Conservation (phyloP, 1,284 basidiomycete genomes). For the Cutaneotrichosporon mucoides region DNA sequence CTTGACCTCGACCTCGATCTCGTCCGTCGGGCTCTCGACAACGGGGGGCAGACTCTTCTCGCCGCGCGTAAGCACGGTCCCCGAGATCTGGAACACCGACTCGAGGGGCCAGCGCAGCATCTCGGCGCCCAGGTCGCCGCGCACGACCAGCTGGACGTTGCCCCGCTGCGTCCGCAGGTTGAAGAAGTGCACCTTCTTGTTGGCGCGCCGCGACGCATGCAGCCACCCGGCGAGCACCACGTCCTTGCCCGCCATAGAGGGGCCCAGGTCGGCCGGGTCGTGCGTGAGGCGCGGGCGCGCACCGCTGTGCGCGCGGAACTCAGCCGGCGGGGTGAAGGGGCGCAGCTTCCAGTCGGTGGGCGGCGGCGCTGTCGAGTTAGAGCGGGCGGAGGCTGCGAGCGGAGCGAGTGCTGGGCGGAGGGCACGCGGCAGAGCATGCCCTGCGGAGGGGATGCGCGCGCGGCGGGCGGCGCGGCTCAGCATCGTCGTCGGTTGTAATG, state of each 20-base stretch:
- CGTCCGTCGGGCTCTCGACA: constrained; percentile 53
- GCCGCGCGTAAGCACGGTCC: constrained; percentile 64
- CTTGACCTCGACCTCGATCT: constrained; percentile 74
- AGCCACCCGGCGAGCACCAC: constrained; percentile 71
- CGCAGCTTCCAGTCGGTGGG: neutral
- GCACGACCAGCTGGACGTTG: constrained; percentile 65
- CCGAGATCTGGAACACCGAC: constrained; percentile 69
- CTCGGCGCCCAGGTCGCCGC: constrained; percentile 45
- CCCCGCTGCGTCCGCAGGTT: constrained; percentile 73
- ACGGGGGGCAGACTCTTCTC: constrained; percentile 52
- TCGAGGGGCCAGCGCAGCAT: constrained; percentile 67
- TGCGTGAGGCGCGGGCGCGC: constrained; percentile 53
- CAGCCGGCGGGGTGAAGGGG: constrained; percentile 7
- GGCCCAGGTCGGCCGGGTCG: constrained; percentile 59
- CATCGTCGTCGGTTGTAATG: neutral
- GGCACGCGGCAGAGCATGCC: too few relatives aligned
- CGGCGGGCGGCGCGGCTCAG: neutral
- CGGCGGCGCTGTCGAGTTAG: neutral
- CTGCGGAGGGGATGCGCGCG: neutral
- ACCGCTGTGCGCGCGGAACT: constrained; percentile 17
- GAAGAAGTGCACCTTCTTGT: constrained; percentile 45
- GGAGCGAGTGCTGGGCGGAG: neutral
- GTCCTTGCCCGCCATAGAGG: constrained; percentile 55
- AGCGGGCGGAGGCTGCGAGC: neutral
- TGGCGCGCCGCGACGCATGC: constrained; percentile 60